Conservation (phyloP, 108 stramenopile genomes). For the Pseudonitzschia pungens region DNA sequence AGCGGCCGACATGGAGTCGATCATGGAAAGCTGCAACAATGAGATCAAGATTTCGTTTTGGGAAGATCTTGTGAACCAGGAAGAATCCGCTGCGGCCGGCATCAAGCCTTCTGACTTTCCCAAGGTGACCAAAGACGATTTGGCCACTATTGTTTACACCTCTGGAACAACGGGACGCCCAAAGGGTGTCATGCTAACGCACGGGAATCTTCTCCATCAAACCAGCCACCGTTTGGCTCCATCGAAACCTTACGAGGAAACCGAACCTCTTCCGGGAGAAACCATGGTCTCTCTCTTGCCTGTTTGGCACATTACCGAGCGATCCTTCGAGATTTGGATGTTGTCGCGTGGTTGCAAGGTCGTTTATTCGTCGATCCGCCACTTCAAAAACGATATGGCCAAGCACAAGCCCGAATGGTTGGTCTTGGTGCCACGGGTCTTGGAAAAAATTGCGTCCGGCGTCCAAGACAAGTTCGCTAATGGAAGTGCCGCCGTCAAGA, state of each 20-base stretch:
- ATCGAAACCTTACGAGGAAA: constrained; percentile 64
- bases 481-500: constrained; percentile 73
- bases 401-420: constrained; percentile 92
- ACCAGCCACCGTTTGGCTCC: constrained; percentile 70
- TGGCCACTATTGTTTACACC: constrained; percentile 95
- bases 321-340: constrained; percentile 90
- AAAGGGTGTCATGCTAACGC: constrained; percentile 97
- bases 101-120: constrained; percentile 29
- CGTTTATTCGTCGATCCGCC: constrained; percentile 88
- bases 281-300: constrained; percentile 83
- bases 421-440: constrained; percentile 88
- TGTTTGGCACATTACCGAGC: constrained; percentile 91
- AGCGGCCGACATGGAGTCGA: constrained; percentile 49
- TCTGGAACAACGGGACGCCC: constrained; percentile 96
- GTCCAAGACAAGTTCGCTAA: constrained; percentile 87
- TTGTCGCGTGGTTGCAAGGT: constrained; percentile 77
- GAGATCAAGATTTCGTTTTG: constrained; percentile 61
- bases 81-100: neutral
- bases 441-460: constrained; percentile 89
- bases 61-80: constrained; percentile 51
- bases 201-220: constrained; percentile 94
- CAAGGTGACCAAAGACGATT: constrained; percentile 55
- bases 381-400: constrained; percentile 91
- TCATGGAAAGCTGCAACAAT: neutral
- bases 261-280: constrained; percentile 84